A percentile compares a stretch with the other conserved stretches of the same genome.
phyloP scores from a whole-genome alignment of 441 rosid genomes.

The Bocquillonia castaneifolia region DNA sequence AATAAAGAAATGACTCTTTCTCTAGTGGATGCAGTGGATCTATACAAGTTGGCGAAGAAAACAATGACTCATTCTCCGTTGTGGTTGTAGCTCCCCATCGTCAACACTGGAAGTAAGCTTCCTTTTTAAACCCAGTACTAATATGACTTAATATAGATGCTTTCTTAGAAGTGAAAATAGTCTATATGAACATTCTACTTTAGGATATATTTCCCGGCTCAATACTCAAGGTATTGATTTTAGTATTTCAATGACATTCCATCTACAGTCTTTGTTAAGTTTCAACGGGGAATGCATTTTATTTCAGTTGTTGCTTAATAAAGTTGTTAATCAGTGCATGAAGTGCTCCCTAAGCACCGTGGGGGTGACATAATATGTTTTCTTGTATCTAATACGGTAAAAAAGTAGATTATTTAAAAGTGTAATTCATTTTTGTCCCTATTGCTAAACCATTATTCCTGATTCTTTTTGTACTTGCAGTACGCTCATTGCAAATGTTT shows the following conservation, averaged over 20 bases:
- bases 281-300: background rate
- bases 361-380: background rate
- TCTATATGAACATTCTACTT: no score
- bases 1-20: no score
- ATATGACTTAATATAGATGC: no score
- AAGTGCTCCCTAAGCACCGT: no score
- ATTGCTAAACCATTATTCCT: background rate
- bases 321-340: background rate
- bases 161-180: no score
- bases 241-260: background rate
- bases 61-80: no score
- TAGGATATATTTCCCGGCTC: no score
- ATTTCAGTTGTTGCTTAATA: background rate
- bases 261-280: background rate
- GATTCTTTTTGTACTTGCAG: slow-evolving; percentile 35
- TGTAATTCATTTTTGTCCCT: background rate
- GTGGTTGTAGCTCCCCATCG: no score
- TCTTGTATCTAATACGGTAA: background rate
- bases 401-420: background rate
- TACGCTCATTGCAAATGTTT: slow-evolving; percentile 76
- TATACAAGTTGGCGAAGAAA: no score
- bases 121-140: no score
- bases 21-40: no score
- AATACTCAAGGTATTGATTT: background rate
- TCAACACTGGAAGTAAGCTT: no score